These are phyloP conservation scores for Aspergillus aculeatus DNA, from an alignment of 2,329 filamentous ascomycete genomes.

Conservation along the genomic window DNA sequence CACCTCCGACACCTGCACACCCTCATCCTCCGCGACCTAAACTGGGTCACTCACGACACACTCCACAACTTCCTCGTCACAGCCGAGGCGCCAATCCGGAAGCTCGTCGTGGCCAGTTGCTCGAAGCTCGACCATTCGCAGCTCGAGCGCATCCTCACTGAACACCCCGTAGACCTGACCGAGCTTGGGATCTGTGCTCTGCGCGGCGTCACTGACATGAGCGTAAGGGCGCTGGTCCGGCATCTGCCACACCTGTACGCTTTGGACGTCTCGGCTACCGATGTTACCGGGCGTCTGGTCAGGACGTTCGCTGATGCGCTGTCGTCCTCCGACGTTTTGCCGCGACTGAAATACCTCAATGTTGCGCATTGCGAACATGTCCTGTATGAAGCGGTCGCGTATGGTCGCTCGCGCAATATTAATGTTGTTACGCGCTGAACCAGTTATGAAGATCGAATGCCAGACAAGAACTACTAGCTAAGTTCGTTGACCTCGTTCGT, in stretches of 20 bases:
- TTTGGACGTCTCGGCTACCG: slow-evolving; percentile 35
- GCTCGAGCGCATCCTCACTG: slow-evolving; percentile 17
- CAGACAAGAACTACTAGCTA: too few species aligned
- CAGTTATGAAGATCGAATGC: too few species aligned
- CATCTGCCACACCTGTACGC: slow-evolving; percentile 30
- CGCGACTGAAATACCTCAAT: slow-evolving; percentile 22
- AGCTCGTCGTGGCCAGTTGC: slow-evolving; percentile 30
- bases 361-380: background rate
- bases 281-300: slow-evolving; percentile 35
- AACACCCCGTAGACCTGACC: slow-evolving; percentile 23
- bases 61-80: slow-evolving; percentile 19
- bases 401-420: background rate
- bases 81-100: slow-evolving; percentile 23
- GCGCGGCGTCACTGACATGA: slow-evolving; percentile 26
- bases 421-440: background rate
- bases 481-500: too few species aligned
- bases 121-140: slow-evolving; percentile 18
- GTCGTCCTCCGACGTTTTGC: slow-evolving; percentile 5
- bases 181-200: slow-evolving; percentile 32
- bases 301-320: slow-evolving; percentile 32
- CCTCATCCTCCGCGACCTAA: slow-evolving; percentile 28
- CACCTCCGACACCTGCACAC: slow-evolving; percentile 28
- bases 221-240: slow-evolving; percentile 19
- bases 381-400: background rate
- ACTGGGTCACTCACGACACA: slow-evolving; percentile 21